A percentile compares a stretch with the other conserved stretches of the same genome.
Evolutionary conservation across 2,329 filamentous ascomycete genomes (phyloP).

Genomic region (Pseudogymnoascus sp.): DNA sequence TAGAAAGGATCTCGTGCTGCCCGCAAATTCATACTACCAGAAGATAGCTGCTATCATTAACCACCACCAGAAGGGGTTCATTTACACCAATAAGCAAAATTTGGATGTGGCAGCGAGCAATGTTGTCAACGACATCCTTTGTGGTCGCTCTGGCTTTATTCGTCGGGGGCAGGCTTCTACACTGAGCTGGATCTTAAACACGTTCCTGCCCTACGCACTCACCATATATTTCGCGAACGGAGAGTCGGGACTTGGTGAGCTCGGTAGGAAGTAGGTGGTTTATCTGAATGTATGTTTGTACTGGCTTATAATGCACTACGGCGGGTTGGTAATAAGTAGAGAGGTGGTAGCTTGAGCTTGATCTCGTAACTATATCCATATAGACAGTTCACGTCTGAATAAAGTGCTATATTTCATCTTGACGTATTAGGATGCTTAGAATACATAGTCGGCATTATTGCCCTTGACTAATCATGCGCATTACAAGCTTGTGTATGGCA

Average conservation of each 20-base stretch:
- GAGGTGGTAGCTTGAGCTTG: not conserved
- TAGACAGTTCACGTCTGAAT: not conserved
- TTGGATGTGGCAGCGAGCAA: not conserved
- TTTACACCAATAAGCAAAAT: not conserved
- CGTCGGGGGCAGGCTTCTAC: not conserved
- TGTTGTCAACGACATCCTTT: not conserved
- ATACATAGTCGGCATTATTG: not conserved
- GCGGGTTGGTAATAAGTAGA: not conserved
- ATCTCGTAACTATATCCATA: not conserved
- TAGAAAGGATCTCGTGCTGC: not conserved
- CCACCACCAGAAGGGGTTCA: not conserved
- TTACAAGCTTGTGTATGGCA: no score
- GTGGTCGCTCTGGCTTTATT: not conserved
- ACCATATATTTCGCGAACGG: not conserved
- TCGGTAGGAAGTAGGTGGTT: not conserved
- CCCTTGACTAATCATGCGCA: no score
- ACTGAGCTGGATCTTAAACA: not conserved
- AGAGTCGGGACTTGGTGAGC: not conserved
- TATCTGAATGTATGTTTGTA: not conserved
- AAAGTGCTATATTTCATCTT: not conserved
- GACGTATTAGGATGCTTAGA: not conserved
- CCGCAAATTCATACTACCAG: constrained; percentile 15
- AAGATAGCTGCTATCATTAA: not conserved
- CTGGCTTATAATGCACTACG: not conserved
- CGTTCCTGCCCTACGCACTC: not conserved